Evolutionary conservation across 1,284 basidiomycete genomes (phyloP).

Genomic region (Apiotrichum gracile): DNA sequence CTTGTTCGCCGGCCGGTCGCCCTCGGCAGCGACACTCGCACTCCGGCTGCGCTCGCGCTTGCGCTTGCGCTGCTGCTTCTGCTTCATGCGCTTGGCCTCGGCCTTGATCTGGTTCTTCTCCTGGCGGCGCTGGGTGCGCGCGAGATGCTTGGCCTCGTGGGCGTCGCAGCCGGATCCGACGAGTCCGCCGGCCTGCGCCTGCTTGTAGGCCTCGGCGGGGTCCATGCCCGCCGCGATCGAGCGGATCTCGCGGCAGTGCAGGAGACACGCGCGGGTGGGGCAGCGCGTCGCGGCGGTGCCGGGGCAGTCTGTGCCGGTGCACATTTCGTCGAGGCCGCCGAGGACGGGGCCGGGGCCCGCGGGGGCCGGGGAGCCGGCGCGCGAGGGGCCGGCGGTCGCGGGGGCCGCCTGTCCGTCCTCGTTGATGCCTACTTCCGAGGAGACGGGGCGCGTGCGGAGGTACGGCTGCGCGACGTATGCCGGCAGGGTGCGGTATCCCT

Average conservation of each 20-base stretch:
- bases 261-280: conserved; percentile 37
- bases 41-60: not conserved
- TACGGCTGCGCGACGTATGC: conserved; percentile 84
- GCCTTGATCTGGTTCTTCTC: conserved; percentile 23
- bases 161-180: conserved; percentile 46
- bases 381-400: not conserved
- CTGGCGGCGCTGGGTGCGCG: conserved; percentile 33
- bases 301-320: conserved; percentile 6
- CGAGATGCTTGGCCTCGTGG: conserved; percentile 46
- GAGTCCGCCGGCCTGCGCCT: conserved; percentile 26
- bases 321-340: conserved; percentile 10
- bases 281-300: conserved; percentile 35
- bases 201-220: conserved; percentile 24
- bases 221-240: conserved; percentile 37
- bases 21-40: not conserved
- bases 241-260: conserved; percentile 41
- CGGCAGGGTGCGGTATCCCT: conserved; percentile 56
- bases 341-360: not conserved
- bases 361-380: not conserved
- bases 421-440: conserved; percentile 22
- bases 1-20: not conserved
- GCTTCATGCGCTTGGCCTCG: conserved; percentile 1
- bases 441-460: conserved; percentile 54
- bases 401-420: conserved; percentile 1
- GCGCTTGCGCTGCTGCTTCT: not conserved